phyloP scores from a whole-genome alignment of 1,284 basidiomycete species.

The Trametes versicolor region DNA sequence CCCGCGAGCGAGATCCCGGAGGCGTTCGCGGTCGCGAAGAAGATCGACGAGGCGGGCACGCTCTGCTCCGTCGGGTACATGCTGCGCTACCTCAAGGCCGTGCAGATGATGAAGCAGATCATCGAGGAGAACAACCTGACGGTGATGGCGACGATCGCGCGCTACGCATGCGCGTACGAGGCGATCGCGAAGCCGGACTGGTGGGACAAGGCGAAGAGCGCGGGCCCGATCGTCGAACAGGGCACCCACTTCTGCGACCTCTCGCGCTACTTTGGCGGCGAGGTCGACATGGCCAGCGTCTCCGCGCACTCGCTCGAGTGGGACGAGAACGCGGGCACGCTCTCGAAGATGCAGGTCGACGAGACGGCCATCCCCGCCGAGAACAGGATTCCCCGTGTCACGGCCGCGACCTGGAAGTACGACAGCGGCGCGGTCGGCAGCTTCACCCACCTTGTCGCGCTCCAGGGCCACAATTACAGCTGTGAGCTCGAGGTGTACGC shows the following conservation, averaged over 20 bases:
- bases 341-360: slow-evolving; percentile 85
- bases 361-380: slow-evolving; percentile 81
- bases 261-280: slow-evolving; percentile 97
- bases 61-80: slow-evolving; percentile 95
- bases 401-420: slow-evolving; percentile 91
- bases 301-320: slow-evolving; percentile 90
- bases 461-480: slow-evolving; percentile 92
- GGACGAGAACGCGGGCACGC: slow-evolving; percentile 89
- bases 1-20: slow-evolving; percentile 75
- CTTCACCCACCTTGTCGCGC: slow-evolving; percentile 87
- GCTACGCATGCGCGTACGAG: slow-evolving; percentile 95
- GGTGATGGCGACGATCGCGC: slow-evolving; percentile 97
- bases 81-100: slow-evolving; percentile 93
- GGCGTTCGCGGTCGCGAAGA: slow-evolving; percentile 72
- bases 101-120: slow-evolving; percentile 98
- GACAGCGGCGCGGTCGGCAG: slow-evolving; percentile 91
- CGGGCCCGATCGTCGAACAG: slow-evolving; percentile 95
- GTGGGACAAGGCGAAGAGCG: slow-evolving; percentile 97
- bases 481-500: slow-evolving; percentile 94
- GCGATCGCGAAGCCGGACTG: slow-evolving; percentile 92
- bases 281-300: slow-evolving; percentile 90
- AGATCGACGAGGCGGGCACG: slow-evolving; percentile 74
- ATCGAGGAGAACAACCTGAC: slow-evolving; percentile 94
- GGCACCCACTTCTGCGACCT: slow-evolving; percentile 94
- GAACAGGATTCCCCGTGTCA: slow-evolving; percentile 85